A percentile compares a stretch with the other conserved stretches of the same genome.
phyloP scores from a whole-genome alignment of 1,284 basidiomycete species.

The Moesziomyces sp. region DNA sequence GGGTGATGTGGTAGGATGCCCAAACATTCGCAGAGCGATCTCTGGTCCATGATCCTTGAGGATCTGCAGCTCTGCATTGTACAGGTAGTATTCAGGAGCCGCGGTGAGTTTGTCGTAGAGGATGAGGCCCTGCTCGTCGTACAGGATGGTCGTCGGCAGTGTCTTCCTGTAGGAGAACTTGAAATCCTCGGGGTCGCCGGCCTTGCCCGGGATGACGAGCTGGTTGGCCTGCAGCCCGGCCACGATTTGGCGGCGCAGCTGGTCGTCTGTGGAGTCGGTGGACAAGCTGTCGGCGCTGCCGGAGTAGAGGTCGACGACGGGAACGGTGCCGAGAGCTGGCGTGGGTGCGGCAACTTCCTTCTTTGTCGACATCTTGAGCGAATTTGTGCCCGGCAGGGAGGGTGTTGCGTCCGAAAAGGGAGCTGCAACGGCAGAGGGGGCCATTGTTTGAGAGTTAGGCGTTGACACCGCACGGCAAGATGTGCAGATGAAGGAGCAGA shows the following conservation, averaged over 20 bases:
- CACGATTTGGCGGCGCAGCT: slow-evolving; percentile 49
- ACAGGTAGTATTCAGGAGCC: slow-evolving; percentile 85
- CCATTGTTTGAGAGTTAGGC: slow-evolving; percentile 10
- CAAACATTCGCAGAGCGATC: slow-evolving; percentile 69
- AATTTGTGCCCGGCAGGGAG: neutral
- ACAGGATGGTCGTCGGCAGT: slow-evolving; percentile 86
- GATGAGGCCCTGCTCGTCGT: slow-evolving; percentile 83
- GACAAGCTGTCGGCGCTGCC: slow-evolving; percentile 44
- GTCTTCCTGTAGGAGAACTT: slow-evolving; percentile 65
- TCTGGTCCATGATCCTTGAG: slow-evolving; percentile 70
- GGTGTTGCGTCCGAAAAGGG: slow-evolving; percentile 1
- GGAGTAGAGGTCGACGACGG: slow-evolving; percentile 56
- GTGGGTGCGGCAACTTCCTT: neutral
- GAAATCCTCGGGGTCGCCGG: slow-evolving; percentile 38
- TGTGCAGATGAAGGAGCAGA: too few species aligned
- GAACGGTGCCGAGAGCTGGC: slow-evolving; percentile 18
- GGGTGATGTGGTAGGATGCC: slow-evolving; percentile 68
- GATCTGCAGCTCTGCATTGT: slow-evolving; percentile 72
- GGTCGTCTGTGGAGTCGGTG: slow-evolving; percentile 38
- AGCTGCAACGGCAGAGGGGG: slow-evolving; percentile 24
- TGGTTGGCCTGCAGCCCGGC: slow-evolving; percentile 42
- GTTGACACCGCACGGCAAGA: too few species aligned
- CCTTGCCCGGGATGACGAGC: slow-evolving; percentile 51
- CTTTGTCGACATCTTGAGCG: slow-evolving; percentile 15
- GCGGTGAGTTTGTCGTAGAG: slow-evolving; percentile 75